Percentiles rank a stretch among this genome's conserved stretches.
Evolutionary conservation across 257 asterid genomes (phyloP).

Genomic region (Penstemon newberryi): DNA sequence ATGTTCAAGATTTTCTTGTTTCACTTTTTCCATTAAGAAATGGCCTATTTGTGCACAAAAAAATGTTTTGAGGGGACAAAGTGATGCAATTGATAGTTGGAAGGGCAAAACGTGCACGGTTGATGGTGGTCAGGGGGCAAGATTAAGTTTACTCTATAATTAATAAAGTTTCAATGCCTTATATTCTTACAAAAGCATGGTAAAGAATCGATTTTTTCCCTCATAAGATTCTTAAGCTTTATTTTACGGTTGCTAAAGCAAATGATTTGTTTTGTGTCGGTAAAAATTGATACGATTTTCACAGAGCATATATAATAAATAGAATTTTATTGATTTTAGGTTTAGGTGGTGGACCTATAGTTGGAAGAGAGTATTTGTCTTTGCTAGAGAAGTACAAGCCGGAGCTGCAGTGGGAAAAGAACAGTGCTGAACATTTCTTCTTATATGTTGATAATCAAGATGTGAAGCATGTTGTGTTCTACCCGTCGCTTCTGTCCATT

Average conservation of each 20-base stretch:
- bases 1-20: no score
- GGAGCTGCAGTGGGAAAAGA: conserved; percentile 76
- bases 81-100: no score
- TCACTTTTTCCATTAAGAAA: no score
- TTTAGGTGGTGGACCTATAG: conserved; percentile 83
- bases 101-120: no score
- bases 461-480: conserved; percentile 75
- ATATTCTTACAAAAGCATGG: background rate
- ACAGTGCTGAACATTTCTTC: conserved; percentile 89
- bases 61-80: no score
- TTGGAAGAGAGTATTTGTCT: conserved; percentile 72
- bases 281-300: background rate
- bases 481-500: conserved; percentile 73
- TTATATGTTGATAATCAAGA: conserved; percentile 61
- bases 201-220: no score
- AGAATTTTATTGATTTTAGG: conserved; percentile 39
- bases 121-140: no score
- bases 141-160: no score
- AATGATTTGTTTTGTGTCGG: background rate
- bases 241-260: background rate
- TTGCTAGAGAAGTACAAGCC: conserved; percentile 83
- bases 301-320: background rate
- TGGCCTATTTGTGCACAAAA: no score
- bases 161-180: background rate
- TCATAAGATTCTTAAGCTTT: background rate